Base-by-base conservation (phyloP, 306 rosid genomes). In the Rosa rugosa region DNA sequence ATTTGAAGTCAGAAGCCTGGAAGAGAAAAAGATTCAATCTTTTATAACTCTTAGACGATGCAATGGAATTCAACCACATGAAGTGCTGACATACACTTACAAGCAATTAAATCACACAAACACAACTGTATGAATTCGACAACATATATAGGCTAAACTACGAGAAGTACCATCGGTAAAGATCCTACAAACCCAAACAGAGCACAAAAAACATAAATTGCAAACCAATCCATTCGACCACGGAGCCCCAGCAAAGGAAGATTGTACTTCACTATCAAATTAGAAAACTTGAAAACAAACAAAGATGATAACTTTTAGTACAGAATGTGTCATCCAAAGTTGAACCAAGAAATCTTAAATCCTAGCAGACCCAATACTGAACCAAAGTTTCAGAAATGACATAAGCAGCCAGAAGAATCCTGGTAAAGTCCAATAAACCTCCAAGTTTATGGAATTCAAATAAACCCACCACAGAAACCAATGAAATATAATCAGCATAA, bases 311-410 rank as follows among this genome's bases (percentile, higher is more conserved):
- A 42, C 42, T 75, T 73, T 59, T 42, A n/a, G 68, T 40, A 73
- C 53, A 36, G n/a, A 56, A 23, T 31, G 3, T 31, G 36, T 31
- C 36, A 31, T 2, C 36, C 36, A 31, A 17, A 72, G 41, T 20
- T 27, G 25, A 71, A 51, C 54, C 17, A 23, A 22, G 36, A 77
- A 23, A 68, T 4, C 60, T 45, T 5, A 60, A 47, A 17, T 62
- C 50, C 82, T 49, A 60, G 44, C 72, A 59, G 13, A 23, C 51
- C 68, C 25, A 74, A 74, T 56, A 56, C 71, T 6, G 71, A 71
- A 79, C 82, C 42, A 16, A 71, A 71, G 57, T 41, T 46, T 62
- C 76, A 31, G 47, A 47, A 45, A n/a, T 77, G 80, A 82, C 71
- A 56, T 9, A 50, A 84, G 81, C 49, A 80, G 54, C 41, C 49